Percentiles rank a stretch among this genome's conserved stretches.
phyloP scores from a whole-genome alignment of 371 early-diverging fungal genomes.

The Coemansia linderi region DNA sequence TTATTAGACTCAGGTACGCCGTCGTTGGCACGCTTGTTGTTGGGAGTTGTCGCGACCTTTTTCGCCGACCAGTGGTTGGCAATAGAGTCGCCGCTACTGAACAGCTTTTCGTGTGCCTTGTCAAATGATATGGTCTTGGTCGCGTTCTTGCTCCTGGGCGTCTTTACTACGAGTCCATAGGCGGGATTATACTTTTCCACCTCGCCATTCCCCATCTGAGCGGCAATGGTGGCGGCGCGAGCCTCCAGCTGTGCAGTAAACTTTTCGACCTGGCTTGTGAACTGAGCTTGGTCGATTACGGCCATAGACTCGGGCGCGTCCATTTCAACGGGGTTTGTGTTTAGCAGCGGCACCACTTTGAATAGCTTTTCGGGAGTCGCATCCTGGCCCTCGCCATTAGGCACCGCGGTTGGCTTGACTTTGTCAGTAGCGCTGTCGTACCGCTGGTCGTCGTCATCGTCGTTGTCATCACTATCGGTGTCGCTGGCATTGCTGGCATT shows the following conservation, averaged over 20 bases:
- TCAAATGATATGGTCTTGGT: conserved; percentile 31
- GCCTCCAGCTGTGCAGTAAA: conserved; percentile 39
- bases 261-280: conserved; percentile 22
- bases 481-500: neutral
- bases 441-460: conserved; percentile 9
- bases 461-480: neutral
- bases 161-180: conserved; percentile 1
- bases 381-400: neutral
- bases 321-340: conserved; percentile 9
- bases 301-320: conserved; percentile 21
- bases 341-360: conserved; percentile 15
- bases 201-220: conserved; percentile 25
- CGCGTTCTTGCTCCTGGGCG: conserved; percentile 16
- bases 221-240: conserved; percentile 30
- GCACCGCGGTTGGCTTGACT: neutral
- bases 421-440: conserved; percentile 17
- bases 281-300: conserved; percentile 8
- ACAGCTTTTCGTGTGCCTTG: conserved; percentile 41
- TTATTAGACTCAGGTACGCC: conserved; percentile 23
- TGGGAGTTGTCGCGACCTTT: conserved; percentile 28
- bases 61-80: conserved; percentile 48
- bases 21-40: conserved; percentile 35
- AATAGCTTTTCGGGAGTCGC: conserved; percentile 15
- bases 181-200: conserved; percentile 12
- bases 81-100: conserved; percentile 40